A percentile compares a stretch with the other conserved stretches of the same genome.
Evolutionary conservation across 2,329 filamentous ascomycete species (phyloP).

Genomic region (Exophiala aquamarina): DNA sequence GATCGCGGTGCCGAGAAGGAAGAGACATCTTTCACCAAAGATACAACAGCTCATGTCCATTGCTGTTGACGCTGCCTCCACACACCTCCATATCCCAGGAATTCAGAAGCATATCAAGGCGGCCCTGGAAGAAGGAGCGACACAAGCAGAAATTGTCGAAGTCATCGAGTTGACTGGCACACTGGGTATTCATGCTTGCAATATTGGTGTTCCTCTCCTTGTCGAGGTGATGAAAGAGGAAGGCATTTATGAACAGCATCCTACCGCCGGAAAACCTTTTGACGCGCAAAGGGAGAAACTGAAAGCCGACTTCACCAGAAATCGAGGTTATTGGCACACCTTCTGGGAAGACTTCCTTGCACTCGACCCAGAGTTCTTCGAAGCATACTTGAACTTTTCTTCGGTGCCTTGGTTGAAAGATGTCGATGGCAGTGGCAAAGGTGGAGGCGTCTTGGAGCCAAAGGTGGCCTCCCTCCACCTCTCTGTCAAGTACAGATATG

Average conservation of each 20-base stretch:
- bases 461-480: conserved; percentile 32
- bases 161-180: conserved; percentile 45
- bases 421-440: conserved; percentile 27
- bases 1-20: conserved; percentile 18
- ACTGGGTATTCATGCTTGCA: conserved; percentile 49
- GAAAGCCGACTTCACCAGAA: conserved; percentile 44
- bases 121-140: conserved; percentile 43
- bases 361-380: conserved; percentile 50
- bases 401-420: conserved; percentile 36
- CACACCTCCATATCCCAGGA: conserved; percentile 46
- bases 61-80: conserved; percentile 44
- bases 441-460: conserved; percentile 40
- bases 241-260: conserved; percentile 19
- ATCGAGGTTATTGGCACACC: conserved; percentile 48
- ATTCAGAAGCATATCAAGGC: conserved; percentile 42
- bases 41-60: conserved; percentile 23
- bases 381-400: conserved; percentile 48
- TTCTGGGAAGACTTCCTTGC: conserved; percentile 31
- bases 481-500: neutral
- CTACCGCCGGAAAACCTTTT: conserved; percentile 35
- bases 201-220: conserved; percentile 47
- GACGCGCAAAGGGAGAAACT: conserved; percentile 38
- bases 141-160: conserved; percentile 45
- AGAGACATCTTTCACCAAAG: conserved; percentile 18
- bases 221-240: conserved; percentile 49